Evolutionary conservation across 2,329 filamentous ascomycete genomes (phyloP).

Genomic region (Aspergillus brasiliensis): DNA sequence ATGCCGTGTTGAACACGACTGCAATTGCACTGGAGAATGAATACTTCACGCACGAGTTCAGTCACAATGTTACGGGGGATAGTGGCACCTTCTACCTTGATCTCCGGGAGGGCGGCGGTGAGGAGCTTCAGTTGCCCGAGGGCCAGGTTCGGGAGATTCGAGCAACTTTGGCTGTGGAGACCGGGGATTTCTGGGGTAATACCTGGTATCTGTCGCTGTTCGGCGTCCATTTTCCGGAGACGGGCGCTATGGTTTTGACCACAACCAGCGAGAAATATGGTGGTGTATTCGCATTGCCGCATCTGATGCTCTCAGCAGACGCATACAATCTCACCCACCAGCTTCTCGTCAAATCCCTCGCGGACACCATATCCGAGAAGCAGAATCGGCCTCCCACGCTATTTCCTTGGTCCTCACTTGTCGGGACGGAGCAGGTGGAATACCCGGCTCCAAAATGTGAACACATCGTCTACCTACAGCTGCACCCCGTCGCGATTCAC

Average conservation of each 20-base stretch:
- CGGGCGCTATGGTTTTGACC: conserved; percentile 76
- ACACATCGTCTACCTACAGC: conserved; percentile 81
- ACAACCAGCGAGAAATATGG: conserved; percentile 93
- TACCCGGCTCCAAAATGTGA: conserved; percentile 77
- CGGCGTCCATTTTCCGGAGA: conserved; percentile 82
- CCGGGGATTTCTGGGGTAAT: conserved; percentile 67
- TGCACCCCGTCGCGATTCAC: conserved; percentile 44
- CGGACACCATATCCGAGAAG: conserved; percentile 62
- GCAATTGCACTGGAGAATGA: conserved; percentile 65
- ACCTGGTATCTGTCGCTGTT: conserved; percentile 79
- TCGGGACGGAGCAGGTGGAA: conserved; percentile 51
- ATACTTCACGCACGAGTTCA: conserved; percentile 70
- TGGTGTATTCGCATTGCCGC: conserved; percentile 87
- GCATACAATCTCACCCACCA: conserved; percentile 60
- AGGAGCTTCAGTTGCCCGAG: conserved; percentile 40
- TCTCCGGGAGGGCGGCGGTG: conserved; percentile 59
- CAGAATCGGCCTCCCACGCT: conserved; percentile 60
- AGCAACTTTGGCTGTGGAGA: conserved; percentile 71
- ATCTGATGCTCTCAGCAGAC: conserved; percentile 67
- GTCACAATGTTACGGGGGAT: conserved; percentile 76
- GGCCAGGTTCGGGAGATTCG: conserved; percentile 68
- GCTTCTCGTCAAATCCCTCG: conserved; percentile 73
- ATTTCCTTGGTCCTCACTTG: conserved; percentile 76
- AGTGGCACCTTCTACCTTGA: conserved; percentile 71
- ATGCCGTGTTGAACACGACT: conserved; percentile 64